These are phyloP conservation scores for Helianthus annuus DNA, from an alignment of 129 eudicot genomes.

Conservation along the genomic window HanXRQr2.0-SUNRISE NC_035438.2:5989505-5990004, in stretches of 20 bases:
- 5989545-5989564: slow-evolving; percentile 66
- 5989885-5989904: slow-evolving; percentile 61
- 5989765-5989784: slow-evolving; percentile 46
- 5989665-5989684: slow-evolving; percentile 52
- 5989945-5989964: slow-evolving; percentile 65
- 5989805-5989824: slow-evolving; percentile 56
- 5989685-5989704: background rate
- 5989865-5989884: slow-evolving; percentile 83
- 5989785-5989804: slow-evolving; percentile 40
- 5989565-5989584: slow-evolving; percentile 59
- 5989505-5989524: slow-evolving; percentile 65
- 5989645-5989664: slow-evolving; percentile 63
- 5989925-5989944: slow-evolving; percentile 51
- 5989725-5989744: background rate
- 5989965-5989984: slow-evolving; percentile 67
- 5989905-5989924: slow-evolving; percentile 75
- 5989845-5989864: slow-evolving; percentile 72
- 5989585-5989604: slow-evolving; percentile 58
- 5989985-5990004: slow-evolving; percentile 52
- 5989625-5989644: slow-evolving; percentile 51
- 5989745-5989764: slow-evolving; percentile 52
- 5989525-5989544: slow-evolving; percentile 54
- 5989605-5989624: slow-evolving; percentile 81
- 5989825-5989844: slow-evolving; percentile 68
- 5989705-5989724: background rate